Evolutionary conservation across 2,329 filamentous ascomycete genomes (phyloP), one percentile per base, ranked within the genome.

Genomic region (Pyrenophora graminea): DNA sequence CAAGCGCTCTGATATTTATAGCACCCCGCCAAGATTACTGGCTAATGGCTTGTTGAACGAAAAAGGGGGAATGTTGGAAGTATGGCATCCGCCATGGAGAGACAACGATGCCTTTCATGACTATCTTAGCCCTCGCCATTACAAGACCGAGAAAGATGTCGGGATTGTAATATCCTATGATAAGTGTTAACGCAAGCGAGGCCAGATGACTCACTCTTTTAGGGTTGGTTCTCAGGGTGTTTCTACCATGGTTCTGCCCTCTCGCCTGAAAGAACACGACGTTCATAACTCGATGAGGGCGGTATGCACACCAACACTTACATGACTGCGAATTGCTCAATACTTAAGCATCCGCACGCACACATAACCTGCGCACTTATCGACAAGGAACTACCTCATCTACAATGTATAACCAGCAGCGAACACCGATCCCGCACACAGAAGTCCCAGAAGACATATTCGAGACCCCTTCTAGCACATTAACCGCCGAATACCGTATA

Each of bases 221-320:
- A 3, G 38, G 32, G 34, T 43, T 33, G 18, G 46, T 8, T n/a
- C 12, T 17, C 8, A 13, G 13, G 2, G 17, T 7, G 18, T 18
- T 32, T 44, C 39, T 44, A 49, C 46, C 39, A 44, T 49, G 46
- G 46, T 44, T 12, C 23, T 13, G 23, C 10, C n/a, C 9, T 9
- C 17, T 30, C 46, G 23, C 25, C 32, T 32, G 25, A 13, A 18
- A 17, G 33, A 36, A 32, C 33, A 12, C 32, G 18, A 23, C n/a
- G 8, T 38, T 6, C 15, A 33, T 32, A 38, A 25, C 9, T 21
- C 12, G 12, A 19, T 9, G 15, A 21, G 2, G 15, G 10, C 17
- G 12, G 19, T 7, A 15, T 15, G 7, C 10, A 10, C 27, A 7
- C 27, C 17, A n/a, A 12, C 13, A 21, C 13, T 12, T 4, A 13